These are phyloP conservation scores for Berkeleyomyces basicola DNA, from an alignment of 2,329 filamentous ascomycete species.

Conservation along the genomic window DNA sequence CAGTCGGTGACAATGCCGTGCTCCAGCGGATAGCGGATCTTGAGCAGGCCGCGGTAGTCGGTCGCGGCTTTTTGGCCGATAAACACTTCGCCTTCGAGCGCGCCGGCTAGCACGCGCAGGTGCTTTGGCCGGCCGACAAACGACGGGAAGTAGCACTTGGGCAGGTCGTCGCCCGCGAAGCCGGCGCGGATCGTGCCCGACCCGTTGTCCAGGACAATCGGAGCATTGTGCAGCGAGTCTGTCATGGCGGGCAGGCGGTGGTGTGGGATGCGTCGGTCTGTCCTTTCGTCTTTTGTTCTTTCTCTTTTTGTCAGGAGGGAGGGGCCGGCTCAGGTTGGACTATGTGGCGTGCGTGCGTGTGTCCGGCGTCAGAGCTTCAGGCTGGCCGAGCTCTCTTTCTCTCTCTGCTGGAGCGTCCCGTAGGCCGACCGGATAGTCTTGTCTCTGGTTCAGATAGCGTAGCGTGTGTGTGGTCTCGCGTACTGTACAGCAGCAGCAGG, in stretches of 20 bases:
- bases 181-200: constrained; percentile 94
- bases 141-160: constrained; percentile 94
- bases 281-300: neutral
- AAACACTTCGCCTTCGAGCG: constrained; percentile 90
- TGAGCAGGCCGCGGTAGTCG: constrained; percentile 79
- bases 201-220: constrained; percentile 97
- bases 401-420: neutral
- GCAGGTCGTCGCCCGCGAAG: constrained; percentile 88
- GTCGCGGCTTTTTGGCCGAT: constrained; percentile 80
- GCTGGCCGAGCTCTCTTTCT: neutral
- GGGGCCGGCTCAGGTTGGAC: too few relatives aligned
- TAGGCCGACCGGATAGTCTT: too few relatives aligned
- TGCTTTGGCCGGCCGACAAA: constrained; percentile 96
- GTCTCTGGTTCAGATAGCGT: too few relatives aligned
- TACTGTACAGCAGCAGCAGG: too few relatives aligned
- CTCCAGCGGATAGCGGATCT: constrained; percentile 90
- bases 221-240: constrained; percentile 75
- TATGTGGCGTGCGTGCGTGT: neutral
- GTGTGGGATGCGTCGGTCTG: constrained; percentile 6
- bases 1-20: constrained; percentile 98
- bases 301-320: neutral
- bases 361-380: neutral
- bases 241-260: constrained; percentile 26
- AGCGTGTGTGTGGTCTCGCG: too few relatives aligned
- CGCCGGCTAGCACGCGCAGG: constrained; percentile 83